Base-by-base conservation (phyloP, 495 filamentous ascomycete species). In the Penicillium parvum region DNA sequence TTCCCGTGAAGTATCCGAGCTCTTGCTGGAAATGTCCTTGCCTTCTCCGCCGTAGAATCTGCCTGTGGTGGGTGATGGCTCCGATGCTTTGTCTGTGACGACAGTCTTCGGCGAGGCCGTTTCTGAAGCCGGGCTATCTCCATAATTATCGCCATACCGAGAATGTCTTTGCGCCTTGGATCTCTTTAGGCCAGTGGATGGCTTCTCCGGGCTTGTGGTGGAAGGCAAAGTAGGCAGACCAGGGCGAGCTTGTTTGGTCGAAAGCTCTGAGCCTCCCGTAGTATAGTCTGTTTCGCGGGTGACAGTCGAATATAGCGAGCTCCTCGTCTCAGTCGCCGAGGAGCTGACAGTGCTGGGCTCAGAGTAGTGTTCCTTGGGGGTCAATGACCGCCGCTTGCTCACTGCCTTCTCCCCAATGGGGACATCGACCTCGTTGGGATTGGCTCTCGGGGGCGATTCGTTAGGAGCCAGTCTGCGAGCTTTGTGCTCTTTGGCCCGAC, bases 341-440 rank as follows among this genome's bases (percentile, higher is more conserved):
- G 64, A 64, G 23, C 58, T 58, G 22, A 66, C 43, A 7, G 63
- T 66, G 41, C 66, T 70, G 10, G 60, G 63, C 10, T 71, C 63
- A 12, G 66, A 66, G n/a, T 52, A 55, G 4, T 63, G 57, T 15
- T 64, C 64, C 25, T 61, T 64, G 5, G 58, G 47, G 1, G 58
- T 54, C 37, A 55, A 48, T 22, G 68, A 68, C 29, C 63, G 63
- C 29, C 65, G 60, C 26, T 56, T 56, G 18, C 50, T 32, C 0
- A 40, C 41, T 10, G 73, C 68, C 46, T 69, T 76, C 59, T 90
- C 88, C n/a, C 88, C 87, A 45, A 91, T 82, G 6, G 88, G 88
- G 22, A 86, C 71, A 36, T 87, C 81, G 32, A 78, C 59, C 23
- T 76, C 76, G 28, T 64, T 74, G 4, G 79, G 72, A 48, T 73